phyloP scores from a whole-genome alignment of 768 basidiomycete genomes.

The Lepiota subincarnata region DNA sequence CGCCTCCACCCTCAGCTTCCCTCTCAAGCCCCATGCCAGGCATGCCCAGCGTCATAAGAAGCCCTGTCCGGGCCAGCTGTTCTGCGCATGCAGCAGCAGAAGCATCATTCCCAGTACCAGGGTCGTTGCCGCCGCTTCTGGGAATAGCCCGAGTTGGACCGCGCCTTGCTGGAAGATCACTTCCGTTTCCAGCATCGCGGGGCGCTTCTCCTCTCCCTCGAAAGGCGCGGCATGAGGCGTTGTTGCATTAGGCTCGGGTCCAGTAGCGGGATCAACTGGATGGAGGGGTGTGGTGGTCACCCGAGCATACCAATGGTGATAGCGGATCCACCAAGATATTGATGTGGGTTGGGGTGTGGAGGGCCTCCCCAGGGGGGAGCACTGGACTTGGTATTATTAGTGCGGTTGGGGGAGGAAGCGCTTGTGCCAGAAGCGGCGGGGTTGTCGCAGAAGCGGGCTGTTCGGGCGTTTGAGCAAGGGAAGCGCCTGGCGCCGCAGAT shows the following conservation, averaged over 20 bases:
- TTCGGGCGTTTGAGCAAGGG: not conserved
- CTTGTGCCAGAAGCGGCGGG: not conserved
- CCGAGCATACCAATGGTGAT: slow-evolving; percentile 13
- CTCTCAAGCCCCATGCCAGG: slow-evolving; percentile 22
- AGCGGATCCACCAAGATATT: slow-evolving; percentile 17
- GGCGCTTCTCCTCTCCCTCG: too few relatives aligned
- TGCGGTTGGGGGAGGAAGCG: not conserved
- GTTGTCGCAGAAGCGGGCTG: not conserved
- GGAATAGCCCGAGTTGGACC: too few relatives aligned
- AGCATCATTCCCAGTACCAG: not conserved
- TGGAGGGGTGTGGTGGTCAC: not conserved
- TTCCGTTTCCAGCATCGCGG: too few relatives aligned
- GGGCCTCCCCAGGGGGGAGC: not conserved
- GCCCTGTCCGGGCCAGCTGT: slow-evolving; percentile 15
- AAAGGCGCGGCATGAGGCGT: not conserved
- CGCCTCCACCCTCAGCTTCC: slow-evolving; percentile 55
- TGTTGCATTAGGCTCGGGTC: not conserved
- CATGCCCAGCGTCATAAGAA: slow-evolving; percentile 16
- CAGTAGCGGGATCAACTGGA: not conserved
- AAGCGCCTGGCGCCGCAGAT: too few relatives aligned
- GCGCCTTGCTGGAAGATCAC: not conserved
- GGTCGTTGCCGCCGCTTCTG: not conserved
- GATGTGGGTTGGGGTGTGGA: not conserved
- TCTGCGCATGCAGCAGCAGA: slow-evolving; percentile 6
- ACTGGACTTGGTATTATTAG: not conserved